Conservation (phyloP, 192 early-diverging fungal species). For the Rhizophlyctis rosea region DNA sequence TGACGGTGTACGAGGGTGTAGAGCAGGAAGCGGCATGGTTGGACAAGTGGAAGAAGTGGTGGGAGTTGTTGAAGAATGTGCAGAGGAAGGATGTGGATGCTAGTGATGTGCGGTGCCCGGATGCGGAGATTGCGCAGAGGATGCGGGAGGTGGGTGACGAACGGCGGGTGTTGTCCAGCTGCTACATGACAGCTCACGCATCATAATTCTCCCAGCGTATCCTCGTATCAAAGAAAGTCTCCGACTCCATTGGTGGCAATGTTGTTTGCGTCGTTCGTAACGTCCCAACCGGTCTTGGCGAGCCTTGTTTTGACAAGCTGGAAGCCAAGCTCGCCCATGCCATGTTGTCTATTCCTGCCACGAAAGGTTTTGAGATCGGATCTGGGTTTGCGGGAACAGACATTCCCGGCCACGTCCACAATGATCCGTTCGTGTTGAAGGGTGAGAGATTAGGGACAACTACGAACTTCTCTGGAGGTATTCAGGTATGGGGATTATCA, state of each 20-base stretch:
- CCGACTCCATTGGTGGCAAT: constrained; percentile 93
- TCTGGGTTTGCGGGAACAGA: constrained; percentile 86
- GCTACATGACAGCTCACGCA: background rate
- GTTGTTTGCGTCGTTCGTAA: constrained; percentile 96
- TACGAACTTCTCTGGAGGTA: constrained; percentile 95
- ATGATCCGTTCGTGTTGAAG: constrained; percentile 81
- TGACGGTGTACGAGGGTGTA: constrained; percentile 43
- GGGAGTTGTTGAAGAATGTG: constrained; percentile 63
- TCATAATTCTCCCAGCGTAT: constrained; percentile 57
- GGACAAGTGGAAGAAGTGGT: constrained; percentile 52
- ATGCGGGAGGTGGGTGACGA: constrained; percentile 71
- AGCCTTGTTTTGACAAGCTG: constrained; percentile 98
- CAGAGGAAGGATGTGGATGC: constrained; percentile 73
- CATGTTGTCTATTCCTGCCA: constrained; percentile 98
- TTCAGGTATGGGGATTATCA: constrained; percentile 54
- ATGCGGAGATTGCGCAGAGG: constrained; percentile 60
- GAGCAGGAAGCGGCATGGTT: constrained; percentile 59
- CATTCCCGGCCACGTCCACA: constrained; percentile 86
- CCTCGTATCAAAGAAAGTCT: constrained; percentile 67
- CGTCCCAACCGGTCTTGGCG: constrained; percentile 86
- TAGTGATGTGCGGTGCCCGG: constrained; percentile 88
- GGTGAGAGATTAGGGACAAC: constrained; percentile 68
- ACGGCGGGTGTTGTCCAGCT: background rate
- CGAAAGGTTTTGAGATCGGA: constrained; percentile 97
- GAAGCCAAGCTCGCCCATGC: constrained; percentile 96